phyloP scores from a whole-genome alignment of 495 filamentous ascomycete species.

The Penicillium arizonense region DNA sequence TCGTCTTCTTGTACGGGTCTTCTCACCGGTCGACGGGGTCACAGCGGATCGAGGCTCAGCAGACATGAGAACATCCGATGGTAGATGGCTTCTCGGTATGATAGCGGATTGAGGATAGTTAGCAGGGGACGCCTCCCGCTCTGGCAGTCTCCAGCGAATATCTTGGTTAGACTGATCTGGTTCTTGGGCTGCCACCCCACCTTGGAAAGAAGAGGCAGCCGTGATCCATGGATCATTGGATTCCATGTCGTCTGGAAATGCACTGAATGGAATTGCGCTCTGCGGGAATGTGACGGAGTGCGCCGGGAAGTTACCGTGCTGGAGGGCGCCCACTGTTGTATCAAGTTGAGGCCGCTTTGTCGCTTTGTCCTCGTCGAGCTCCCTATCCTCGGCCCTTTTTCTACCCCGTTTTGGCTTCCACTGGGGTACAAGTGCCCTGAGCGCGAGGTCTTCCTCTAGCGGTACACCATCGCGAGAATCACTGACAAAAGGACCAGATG shows the following conservation, averaged over 20 bases:
- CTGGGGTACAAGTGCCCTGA: constrained; percentile 84
- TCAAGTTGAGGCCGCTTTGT: constrained; percentile 66
- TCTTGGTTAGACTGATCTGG: constrained; percentile 38
- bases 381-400: constrained; percentile 76
- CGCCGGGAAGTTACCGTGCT: constrained; percentile 48
- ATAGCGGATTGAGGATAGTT: constrained; percentile 82
- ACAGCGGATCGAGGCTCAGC: constrained; percentile 69
- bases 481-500: constrained; percentile 56
- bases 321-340: constrained; percentile 61
- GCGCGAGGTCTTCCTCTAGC: constrained; percentile 87
- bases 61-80: constrained; percentile 47
- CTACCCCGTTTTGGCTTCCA: constrained; percentile 88
- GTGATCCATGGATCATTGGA: constrained; percentile 54
- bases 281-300: constrained; percentile 52
- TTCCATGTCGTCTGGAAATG: constrained; percentile 55
- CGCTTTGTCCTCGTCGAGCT: constrained; percentile 53
- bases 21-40: constrained; percentile 55
- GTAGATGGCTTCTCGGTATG: constrained; percentile 55
- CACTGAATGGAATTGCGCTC: constrained; percentile 60
- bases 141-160: constrained; percentile 47
- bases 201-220: constrained; percentile 37
- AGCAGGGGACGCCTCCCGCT: constrained; percentile 57
- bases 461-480: constrained; percentile 81
- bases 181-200: constrained; percentile 9
- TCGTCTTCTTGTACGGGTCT: constrained; percentile 61